Evolutionary conservation across 768 basidiomycete genomes (phyloP).

Genomic region (Naganishia kalamii): DNA sequence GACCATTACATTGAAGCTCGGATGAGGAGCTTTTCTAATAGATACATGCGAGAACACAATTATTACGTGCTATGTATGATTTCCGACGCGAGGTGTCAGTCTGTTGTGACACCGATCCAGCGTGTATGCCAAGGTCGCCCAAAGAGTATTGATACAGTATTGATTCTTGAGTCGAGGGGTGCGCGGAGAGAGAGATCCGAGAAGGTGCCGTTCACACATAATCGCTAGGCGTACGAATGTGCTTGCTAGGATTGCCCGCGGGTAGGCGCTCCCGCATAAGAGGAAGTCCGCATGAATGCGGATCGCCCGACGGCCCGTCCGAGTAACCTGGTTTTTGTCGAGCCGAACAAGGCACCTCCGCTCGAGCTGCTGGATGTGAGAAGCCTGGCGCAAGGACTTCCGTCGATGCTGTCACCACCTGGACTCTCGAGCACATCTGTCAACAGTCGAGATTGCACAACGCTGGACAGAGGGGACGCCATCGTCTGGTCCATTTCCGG

Average conservation of each 20-base stretch:
- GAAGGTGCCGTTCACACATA: not conserved
- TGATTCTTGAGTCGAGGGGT: not conserved
- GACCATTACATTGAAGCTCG: not conserved
- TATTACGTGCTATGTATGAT: not conserved
- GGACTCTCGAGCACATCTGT: conserved; percentile 54
- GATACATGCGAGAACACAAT: not conserved
- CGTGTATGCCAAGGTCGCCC: not conserved
- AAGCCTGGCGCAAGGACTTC: conserved; percentile 72
- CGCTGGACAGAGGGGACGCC: conserved; percentile 60
- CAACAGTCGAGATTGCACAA: conserved; percentile 51
- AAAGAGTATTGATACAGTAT: conserved; percentile 13
- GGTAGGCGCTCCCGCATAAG: conserved; percentile 11
- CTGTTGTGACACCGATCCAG: not conserved
- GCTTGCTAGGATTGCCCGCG: not conserved
- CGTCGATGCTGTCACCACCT: conserved; percentile 66
- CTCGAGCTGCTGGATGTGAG: conserved; percentile 15
- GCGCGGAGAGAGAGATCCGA: not conserved
- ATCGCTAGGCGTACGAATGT: no score
- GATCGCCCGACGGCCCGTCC: conserved; percentile 6
- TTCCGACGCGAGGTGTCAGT: not conserved
- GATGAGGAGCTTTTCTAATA: not conserved
- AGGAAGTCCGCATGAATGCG: conserved; percentile 9
- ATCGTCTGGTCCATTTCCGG: conserved; percentile 48
- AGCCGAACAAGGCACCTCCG: not conserved
- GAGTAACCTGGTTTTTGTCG: conserved; percentile 6